Percentiles rank a stretch among this genome's conserved stretches.
Conservation (phyloP, 129 eudicot species). For the Flaveria sonorensis region DNA sequence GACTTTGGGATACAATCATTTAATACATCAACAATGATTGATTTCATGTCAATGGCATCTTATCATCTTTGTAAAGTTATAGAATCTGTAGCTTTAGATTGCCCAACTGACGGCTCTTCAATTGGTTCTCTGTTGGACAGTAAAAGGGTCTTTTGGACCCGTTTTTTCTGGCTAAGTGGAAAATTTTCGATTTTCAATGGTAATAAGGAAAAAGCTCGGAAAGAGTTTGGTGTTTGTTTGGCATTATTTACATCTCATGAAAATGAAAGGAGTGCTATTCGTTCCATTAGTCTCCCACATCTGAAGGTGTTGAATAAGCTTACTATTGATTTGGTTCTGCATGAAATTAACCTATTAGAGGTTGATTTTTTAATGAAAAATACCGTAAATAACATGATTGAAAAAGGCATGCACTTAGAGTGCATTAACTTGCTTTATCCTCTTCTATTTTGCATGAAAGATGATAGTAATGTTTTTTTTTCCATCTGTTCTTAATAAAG, state of each 20-base stretch:
- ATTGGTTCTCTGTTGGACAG: slow-evolving; percentile 45
- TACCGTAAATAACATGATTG: slow-evolving; percentile 55
- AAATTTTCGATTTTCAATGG: slow-evolving; percentile 59
- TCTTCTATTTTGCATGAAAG: slow-evolving; percentile 61
- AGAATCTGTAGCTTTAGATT: slow-evolving; percentile 69
- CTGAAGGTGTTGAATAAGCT: slow-evolving; percentile 55
- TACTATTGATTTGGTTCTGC: slow-evolving; percentile 62
- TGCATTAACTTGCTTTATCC: slow-evolving; percentile 74
- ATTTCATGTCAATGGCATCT: slow-evolving; percentile 58
- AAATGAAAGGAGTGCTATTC: slow-evolving; percentile 36
- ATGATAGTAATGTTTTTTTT: slow-evolving; percentile 44
- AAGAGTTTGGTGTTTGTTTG: slow-evolving; percentile 65
- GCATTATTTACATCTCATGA: slow-evolving; percentile 54
- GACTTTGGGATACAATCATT: slow-evolving; percentile 64
- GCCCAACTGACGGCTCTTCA: slow-evolving; percentile 45
- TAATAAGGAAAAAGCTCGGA: slow-evolving; percentile 67
- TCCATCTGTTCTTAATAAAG: slow-evolving; percentile 40
- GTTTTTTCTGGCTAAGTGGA: slow-evolving; percentile 88
- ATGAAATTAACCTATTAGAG: slow-evolving; percentile 70
- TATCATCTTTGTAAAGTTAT: slow-evolving; percentile 86
- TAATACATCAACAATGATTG: slow-evolving; percentile 41
- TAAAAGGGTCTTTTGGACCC: slow-evolving; percentile 76
- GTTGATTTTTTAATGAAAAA: slow-evolving; percentile 69
- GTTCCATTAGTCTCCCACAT: slow-evolving; percentile 66
- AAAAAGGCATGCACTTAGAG: slow-evolving; percentile 62